Base-by-base conservation (phyloP, 768 basidiomycete genomes). In the Boletus edulis region DNA sequence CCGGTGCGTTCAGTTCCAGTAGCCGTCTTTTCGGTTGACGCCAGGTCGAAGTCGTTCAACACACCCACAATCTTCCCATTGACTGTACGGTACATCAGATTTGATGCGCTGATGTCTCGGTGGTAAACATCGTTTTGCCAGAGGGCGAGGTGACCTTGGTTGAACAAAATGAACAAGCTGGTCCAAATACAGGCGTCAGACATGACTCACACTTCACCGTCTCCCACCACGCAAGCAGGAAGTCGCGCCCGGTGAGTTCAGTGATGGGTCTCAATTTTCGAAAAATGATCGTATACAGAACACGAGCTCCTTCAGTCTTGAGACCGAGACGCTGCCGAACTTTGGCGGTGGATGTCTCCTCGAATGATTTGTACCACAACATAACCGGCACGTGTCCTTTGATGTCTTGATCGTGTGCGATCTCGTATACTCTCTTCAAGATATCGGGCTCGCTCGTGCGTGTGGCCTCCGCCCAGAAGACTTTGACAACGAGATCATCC, bases 281-380 rank as follows among this genome's bases (percentile, higher is more conserved):
- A 6, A 60, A 58, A 6, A 54, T 3, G 3, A 60, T 54, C 13
- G 58, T 1, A 44, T 22, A 42, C 1, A 50, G 49, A 41, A 50
- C 14, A 1, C 18, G 49, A 20, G 3, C 29, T 50, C 39, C 42
- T 35, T 45, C 14, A 29, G 22, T 29, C 8, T 43, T n/a, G 13
- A 52, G 42, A 22, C 12, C 13, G 32, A 52, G 51, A 20, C 32
- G 34, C 15, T n/a, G 15, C 17, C 24, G 51, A 27, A 51, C 27
- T 9, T 24, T 27, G 3, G 32, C 32, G 3, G 43, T 51, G 51
- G 42, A 43, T 6, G 35, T 18, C 13, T 34, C 32, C 5, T 8
- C 4, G 42, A 43, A 51, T 31, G 9, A 8, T 11, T 52, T 27
- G 32, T 11, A 34, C 32, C 24, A 46, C 12, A 46, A 20, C 45